These are phyloP conservation scores for Russula sp. DNA, from an alignment of 768 basidiomycete species.

Conservation along the genomic window DNA sequence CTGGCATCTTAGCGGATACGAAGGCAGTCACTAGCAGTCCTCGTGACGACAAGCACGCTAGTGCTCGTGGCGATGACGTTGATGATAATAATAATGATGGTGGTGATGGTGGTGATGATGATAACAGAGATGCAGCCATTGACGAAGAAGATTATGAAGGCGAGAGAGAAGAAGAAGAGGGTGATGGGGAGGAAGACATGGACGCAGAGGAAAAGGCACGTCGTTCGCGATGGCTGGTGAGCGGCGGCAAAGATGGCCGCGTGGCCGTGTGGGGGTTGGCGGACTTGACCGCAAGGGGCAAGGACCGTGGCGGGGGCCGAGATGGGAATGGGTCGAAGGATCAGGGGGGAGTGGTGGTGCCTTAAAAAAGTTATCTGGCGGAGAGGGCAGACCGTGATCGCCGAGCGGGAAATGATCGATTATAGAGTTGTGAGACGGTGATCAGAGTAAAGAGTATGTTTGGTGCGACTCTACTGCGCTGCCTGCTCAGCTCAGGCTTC, in stretches of 20 bases:
- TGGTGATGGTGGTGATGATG: not conserved
- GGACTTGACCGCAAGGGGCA: constrained; percentile 7
- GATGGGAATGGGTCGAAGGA: too few species aligned
- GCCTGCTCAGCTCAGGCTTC: too few species aligned
- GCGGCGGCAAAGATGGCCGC: constrained; percentile 20
- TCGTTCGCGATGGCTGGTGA: constrained; percentile 20
- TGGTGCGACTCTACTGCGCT: too few species aligned
- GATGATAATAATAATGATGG: not conserved
- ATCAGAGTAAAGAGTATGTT: too few species aligned
- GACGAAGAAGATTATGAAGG: too few species aligned
- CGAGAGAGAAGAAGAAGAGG: not conserved
- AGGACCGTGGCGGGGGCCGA: too few species aligned
- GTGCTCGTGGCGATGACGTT: not conserved
- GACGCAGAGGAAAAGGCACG: constrained; percentile 12
- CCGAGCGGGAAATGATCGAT: too few species aligned
- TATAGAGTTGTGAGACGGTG: too few species aligned
- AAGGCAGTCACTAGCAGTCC: not conserved
- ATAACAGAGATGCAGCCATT: too few species aligned
- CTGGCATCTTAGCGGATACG: not conserved
- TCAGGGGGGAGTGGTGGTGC: too few species aligned
- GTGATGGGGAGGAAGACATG: constrained; percentile 13
- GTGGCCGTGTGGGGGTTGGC: constrained; percentile 20
- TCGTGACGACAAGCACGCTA: not conserved
- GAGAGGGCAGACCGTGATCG: too few species aligned
- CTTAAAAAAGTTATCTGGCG: too few species aligned